Percentiles rank a stretch among this genome's conserved stretches.
These are phyloP conservation scores for Fusarium sacchari DNA, from an alignment of 2,329 filamentous ascomycete genomes.

Conservation along the genomic window DNA sequence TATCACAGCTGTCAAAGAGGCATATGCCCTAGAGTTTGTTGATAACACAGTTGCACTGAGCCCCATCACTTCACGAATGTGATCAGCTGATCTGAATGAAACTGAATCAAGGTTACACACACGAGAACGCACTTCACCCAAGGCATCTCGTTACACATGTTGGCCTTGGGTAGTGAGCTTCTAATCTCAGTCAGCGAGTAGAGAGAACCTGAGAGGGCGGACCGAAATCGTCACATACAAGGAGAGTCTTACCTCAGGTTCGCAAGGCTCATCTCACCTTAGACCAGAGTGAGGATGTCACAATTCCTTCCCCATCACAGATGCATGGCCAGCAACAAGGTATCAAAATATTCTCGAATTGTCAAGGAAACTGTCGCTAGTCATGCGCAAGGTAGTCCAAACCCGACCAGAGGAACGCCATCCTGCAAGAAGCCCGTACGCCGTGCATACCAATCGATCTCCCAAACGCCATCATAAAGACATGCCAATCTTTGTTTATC, in stretches of 20 bases:
- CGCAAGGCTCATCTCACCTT: not conserved
- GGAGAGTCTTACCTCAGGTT: not conserved
- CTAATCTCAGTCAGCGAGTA: not conserved
- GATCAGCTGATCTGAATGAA: fast-evolving
- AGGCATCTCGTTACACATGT: not conserved
- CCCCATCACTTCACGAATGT: not conserved
- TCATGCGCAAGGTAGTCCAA: not conserved
- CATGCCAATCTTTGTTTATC: not conserved
- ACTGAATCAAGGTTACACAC: too few species aligned
- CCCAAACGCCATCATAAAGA: constrained; percentile 22
- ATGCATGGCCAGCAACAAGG: fast-evolving
- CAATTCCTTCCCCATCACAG: not conserved
- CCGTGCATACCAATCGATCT: not conserved
- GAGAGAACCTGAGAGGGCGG: fast-evolving
- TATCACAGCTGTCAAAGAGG: not conserved
- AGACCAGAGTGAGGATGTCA: not conserved
- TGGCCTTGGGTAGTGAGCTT: too few species aligned
- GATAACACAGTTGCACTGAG: not conserved
- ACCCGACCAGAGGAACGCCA: constrained; percentile 7
- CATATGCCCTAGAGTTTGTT: not conserved
- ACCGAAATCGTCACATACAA: not conserved
- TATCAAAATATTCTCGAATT: not conserved
- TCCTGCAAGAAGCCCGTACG: constrained; percentile 7
- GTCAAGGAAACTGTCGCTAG: constrained; percentile 21
- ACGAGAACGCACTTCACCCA: fast-evolving